Evolutionary conservation across 2,329 filamentous ascomycete species (phyloP).

Genomic region (Didymella keratinophila): DNA sequence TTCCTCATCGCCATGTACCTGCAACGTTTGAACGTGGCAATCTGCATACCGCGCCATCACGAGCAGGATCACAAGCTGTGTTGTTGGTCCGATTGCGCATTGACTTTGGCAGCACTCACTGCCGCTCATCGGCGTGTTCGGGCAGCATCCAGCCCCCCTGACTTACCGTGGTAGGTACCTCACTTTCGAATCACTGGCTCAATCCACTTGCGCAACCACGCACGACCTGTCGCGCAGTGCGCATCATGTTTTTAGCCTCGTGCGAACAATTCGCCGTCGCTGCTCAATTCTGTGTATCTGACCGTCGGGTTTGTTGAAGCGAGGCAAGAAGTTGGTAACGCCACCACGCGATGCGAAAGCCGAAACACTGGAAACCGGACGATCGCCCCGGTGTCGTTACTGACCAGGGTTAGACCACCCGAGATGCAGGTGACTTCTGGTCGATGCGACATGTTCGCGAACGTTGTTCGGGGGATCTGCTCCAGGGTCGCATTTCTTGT

Average conservation of each 20-base stretch:
- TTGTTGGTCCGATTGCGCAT: background rate
- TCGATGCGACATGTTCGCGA: conserved; percentile 5
- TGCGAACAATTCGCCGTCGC: background rate
- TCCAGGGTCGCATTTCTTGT: background rate
- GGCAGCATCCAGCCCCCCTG: background rate
- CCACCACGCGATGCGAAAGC: conserved; percentile 12
- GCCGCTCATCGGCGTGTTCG: background rate
- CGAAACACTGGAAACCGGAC: conserved; percentile 10
- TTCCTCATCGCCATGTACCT: background rate
- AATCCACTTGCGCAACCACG: background rate
- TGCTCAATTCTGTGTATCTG: background rate
- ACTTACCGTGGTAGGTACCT: background rate
- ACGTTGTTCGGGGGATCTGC: conserved; percentile 7
- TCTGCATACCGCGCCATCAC: background rate
- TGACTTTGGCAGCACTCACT: background rate
- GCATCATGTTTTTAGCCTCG: background rate
- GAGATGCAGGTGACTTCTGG: conserved; percentile 2
- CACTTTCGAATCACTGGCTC: background rate
- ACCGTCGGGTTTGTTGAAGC: background rate
- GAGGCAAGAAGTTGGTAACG: conserved; percentile 1
- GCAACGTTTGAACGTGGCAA: background rate
- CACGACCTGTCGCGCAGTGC: background rate
- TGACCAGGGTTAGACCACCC: conserved; percentile 4
- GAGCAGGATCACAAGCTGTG: background rate
- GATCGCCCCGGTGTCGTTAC: background rate